phyloP scores from a whole-genome alignment of 2,329 filamentous ascomycete genomes.

The Bertia moriformis region DNA sequence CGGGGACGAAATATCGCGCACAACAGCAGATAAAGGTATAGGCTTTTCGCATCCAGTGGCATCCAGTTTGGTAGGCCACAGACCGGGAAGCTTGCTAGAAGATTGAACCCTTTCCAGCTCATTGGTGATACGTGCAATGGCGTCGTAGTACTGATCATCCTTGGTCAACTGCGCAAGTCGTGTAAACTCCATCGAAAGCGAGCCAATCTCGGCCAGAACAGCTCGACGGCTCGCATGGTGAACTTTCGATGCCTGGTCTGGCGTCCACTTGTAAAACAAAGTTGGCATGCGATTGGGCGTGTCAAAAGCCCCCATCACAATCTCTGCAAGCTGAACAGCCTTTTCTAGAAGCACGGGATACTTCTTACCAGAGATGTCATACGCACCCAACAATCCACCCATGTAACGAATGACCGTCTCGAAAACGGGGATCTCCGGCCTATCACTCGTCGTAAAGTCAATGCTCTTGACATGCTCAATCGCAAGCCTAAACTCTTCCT shows the following conservation, averaged over 20 bases:
- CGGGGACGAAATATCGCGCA: not conserved
- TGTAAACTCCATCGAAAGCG: constrained; percentile 57
- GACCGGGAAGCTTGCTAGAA: constrained; percentile 54
- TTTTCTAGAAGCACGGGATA: constrained; percentile 21
- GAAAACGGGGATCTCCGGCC: constrained; percentile 26
- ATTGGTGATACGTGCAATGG: constrained; percentile 58
- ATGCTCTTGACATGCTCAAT: constrained; percentile 28
- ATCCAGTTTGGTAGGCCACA: constrained; percentile 60
- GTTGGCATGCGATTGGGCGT: constrained; percentile 31
- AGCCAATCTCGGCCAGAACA: constrained; percentile 26
- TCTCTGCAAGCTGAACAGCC: constrained; percentile 27
- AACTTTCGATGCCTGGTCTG: constrained; percentile 14
- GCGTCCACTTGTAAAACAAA: constrained; percentile 10
- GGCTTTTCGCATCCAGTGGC: constrained; percentile 26
- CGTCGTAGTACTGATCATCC: constrained; percentile 59
- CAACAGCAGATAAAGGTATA: not conserved
- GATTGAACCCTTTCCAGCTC: constrained; percentile 57
- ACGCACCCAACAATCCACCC: constrained; percentile 26
- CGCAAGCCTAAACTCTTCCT: constrained; percentile 38
- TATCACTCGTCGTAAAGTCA: constrained; percentile 28
- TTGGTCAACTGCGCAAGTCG: constrained; percentile 55
- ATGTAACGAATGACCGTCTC: constrained; percentile 31
- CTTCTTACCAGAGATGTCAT: constrained; percentile 25
- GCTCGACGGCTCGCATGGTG: constrained; percentile 12
- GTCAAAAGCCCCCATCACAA: constrained; percentile 31